Evolutionary conservation across 352 stramenopile species (phyloP), one percentile per base, ranked within the genome.

Genomic region (Pseudoperonospora humuli): DNA sequence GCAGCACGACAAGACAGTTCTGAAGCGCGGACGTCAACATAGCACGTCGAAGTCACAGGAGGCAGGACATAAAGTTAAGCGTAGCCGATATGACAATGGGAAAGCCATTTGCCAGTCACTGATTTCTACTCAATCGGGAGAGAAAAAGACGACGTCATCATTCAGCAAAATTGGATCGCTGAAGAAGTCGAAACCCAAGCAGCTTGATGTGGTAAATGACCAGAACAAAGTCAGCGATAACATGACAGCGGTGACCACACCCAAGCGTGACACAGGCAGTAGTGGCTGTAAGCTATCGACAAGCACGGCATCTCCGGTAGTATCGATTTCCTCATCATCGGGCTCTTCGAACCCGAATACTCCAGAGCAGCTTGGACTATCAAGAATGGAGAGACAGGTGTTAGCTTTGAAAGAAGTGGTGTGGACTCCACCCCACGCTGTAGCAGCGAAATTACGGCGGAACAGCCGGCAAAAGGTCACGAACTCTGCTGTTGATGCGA

Each of bases 291-390:
- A 53, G 18, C n/a, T 57, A 6, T 55, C 47, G 3, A 40, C 47
- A 9, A 65, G 50, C 9, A 62, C 75, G 0, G 63, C 70, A 7
- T 87, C 75, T 23, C 75, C 75, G 0, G 75, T 87, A 7, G 75
- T 87, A 21, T 87, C 75, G 0, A 73, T 85, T 37, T 85, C 75
- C 11, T 84, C 75, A 1, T 84, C 63, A 0, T 86, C 73, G 0
- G 65, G 56, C 2, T 82, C 70, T 7, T 84, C 70, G 19, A 78
- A 82, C 33, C 72, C 75, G 3, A 82, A 85, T 37, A 85, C 72
- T 0, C 75, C 75, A 0, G 70, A 83, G 35, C 67, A 75, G 5
- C 45, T 44, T 5, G 46, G 40, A 8, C 36, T 76, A 13, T 71
- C 64, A 10, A 38, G 50, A 39, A 52, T 51, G n/a, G 64, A 70